Evolutionary conservation across 176 grass and related monocot genomes (phyloP), one percentile per base, ranked within the genome.

Genomic region (Phoenix dactylifera): DNA sequence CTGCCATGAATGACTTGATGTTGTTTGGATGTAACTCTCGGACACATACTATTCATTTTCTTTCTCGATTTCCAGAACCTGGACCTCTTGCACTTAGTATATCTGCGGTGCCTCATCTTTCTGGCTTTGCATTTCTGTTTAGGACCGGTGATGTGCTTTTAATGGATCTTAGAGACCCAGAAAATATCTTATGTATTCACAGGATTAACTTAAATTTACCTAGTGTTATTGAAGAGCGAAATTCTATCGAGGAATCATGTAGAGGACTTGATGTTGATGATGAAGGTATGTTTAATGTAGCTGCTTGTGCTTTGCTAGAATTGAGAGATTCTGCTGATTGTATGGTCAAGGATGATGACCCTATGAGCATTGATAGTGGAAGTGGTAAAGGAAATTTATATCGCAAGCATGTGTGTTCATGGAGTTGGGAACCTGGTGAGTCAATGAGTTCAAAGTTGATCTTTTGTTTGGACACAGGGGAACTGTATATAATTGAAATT

Each of bases 241-340:
- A 80, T 60, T 78, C 58, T 72, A 19, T 83, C 83, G 93, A 88
- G 51, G 81, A 98, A 68, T 75, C 88, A 15, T 80, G 78, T 73
- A 76, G 77, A 85, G 79, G 58, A 73, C 72, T 87, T 60, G 84
- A 87, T 24, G 69, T 80, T 69, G 81, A 98, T 85, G 93, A 98
- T 0, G 72, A 82, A 53, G 56, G 62, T 9, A 76, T 76, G 73
- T 82, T 67, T 67, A 86, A 88, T 76, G 84, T 80, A 55, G 93
- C 76, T 67, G 93, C 93, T 60, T 98, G 93, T 77, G 84, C 87
- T 67, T 83, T 98, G 76, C 80, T 98, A 74, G 93, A 98, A 71
- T 69, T 98, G 60, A 85, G 76, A 66, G 93, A 88, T 80, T 92
- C 87, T 25, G 80, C 68, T 67, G 80, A 88, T 74, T 83, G 76